A percentile compares a stretch with the other conserved stretches of the same genome.
Conservation (phyloP, 306 rosid genomes). For the Alnus rubra region DNA sequence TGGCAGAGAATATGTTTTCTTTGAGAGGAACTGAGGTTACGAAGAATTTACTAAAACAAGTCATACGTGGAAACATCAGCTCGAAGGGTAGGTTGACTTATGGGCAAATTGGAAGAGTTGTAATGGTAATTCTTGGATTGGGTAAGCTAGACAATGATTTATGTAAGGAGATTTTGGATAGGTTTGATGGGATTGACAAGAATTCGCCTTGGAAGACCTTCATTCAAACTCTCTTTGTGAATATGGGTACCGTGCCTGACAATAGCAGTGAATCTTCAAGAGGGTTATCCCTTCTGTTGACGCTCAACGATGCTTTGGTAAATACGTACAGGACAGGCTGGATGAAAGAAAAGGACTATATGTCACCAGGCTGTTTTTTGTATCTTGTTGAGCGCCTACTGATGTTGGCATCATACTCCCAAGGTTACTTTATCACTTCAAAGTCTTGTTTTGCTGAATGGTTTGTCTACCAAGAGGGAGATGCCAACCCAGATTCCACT, state of each 20-base stretch:
- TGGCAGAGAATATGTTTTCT: slow-evolving; percentile 37
- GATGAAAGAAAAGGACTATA: slow-evolving; percentile 30
- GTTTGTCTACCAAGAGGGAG: slow-evolving; percentile 46
- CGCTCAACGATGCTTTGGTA: too few species aligned
- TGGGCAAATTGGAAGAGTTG: slow-evolving; percentile 55
- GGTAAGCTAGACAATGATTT: slow-evolving; percentile 29
- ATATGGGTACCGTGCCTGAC: too few species aligned
- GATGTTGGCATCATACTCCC: slow-evolving; percentile 32
- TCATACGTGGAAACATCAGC: slow-evolving; percentile 28
- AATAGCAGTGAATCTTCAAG: neutral
- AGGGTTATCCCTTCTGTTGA: neutral
- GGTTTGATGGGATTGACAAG: neutral
- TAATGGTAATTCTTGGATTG: slow-evolving; percentile 48
- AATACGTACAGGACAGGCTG: slow-evolving; percentile 17
- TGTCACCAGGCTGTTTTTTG: slow-evolving; percentile 64
- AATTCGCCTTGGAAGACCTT: slow-evolving; percentile 47
- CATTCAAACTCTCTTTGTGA: slow-evolving; percentile 25
- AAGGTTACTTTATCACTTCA: slow-evolving; percentile 47
- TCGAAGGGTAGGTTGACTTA: slow-evolving; percentile 23
- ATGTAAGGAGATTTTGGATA: slow-evolving; percentile 9
- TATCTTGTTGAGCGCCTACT: slow-evolving; percentile 72
- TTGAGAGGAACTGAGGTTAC: slow-evolving; percentile 39
- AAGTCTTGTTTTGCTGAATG: slow-evolving; percentile 64
- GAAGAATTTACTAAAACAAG: slow-evolving; percentile 27
- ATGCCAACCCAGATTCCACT: slow-evolving; percentile 17